These are phyloP conservation scores for Pseudomicrostroma phylloplanum DNA, from an alignment of 1,284 basidiomycete genomes.

Conservation along the genomic window DNA sequence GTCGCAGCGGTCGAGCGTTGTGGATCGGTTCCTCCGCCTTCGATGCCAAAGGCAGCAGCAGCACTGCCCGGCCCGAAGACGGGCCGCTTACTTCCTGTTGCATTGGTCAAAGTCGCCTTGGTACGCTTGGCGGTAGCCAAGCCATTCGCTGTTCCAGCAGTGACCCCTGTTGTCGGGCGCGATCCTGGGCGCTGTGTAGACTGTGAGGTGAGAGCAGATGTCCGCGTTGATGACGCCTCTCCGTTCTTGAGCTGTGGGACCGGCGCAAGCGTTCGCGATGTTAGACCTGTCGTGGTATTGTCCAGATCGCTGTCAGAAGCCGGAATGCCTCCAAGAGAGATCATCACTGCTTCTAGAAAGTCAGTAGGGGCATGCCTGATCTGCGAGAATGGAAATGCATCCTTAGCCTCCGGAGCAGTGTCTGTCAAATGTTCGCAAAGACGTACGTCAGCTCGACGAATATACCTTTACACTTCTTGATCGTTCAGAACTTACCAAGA, in stretches of 20 bases:
- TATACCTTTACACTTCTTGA: too few relatives aligned
- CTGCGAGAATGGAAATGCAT: neutral
- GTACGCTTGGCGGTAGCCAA: neutral
- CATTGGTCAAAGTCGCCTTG: neutral
- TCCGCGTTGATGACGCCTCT: too few relatives aligned
- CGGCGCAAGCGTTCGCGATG: too few relatives aligned
- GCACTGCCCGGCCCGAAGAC: neutral
- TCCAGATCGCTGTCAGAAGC: neutral
- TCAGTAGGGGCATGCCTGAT: neutral
- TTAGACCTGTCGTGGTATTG: too few relatives aligned
- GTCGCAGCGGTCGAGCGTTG: neutral
- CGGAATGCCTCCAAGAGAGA: neutral
- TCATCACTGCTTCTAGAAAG: conserved; percentile 1
- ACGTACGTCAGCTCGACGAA: neutral
- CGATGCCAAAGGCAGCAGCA: neutral
- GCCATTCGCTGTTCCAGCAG: neutral
- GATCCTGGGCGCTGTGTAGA: neutral
- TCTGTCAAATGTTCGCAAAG: neutral
- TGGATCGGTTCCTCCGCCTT: too few relatives aligned
- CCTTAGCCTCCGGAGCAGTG: neutral
- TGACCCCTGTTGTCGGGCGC: neutral
- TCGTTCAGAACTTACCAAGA: neutral
- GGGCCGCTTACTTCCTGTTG: neutral
- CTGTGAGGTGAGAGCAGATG: too few relatives aligned
- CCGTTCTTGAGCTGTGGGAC: too few relatives aligned